These are phyloP conservation scores for Pseudocercospora fijiensis DNA, from an alignment of 2,329 filamentous ascomycete species.

Conservation along the genomic window DNA sequence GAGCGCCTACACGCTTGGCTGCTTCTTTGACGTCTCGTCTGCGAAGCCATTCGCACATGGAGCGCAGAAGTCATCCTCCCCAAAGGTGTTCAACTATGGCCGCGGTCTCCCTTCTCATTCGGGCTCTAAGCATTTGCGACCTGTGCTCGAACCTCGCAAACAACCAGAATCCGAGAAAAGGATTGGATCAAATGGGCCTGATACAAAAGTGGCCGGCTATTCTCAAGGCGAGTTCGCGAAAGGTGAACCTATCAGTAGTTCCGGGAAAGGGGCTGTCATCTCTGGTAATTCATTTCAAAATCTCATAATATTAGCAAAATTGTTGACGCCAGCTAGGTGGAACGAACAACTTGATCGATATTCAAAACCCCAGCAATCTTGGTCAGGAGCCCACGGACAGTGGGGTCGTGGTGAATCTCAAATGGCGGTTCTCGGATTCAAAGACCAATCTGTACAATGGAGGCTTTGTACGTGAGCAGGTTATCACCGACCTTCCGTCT, in stretches of 20 bases:
- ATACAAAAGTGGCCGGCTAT: conserved; percentile 27
- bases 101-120: conserved; percentile 10
- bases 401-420: conserved; percentile 65
- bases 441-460: conserved; percentile 62
- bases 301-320: neutral
- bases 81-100: conserved; percentile 9
- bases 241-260: conserved; percentile 57
- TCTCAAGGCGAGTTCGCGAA: conserved; percentile 43
- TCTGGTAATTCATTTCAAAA: conserved; percentile 47
- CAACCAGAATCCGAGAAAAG: neutral
- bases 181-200: conserved; percentile 12
- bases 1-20: neutral
- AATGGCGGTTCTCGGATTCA: conserved; percentile 66
- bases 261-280: conserved; percentile 59
- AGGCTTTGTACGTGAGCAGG: conserved; percentile 66
- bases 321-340: conserved; percentile 51
- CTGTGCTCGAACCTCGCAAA: neutral
- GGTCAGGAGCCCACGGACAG: conserved; percentile 62
- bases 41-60: neutral
- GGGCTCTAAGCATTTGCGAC: conserved; percentile 25
- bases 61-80: neutral
- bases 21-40: neutral
- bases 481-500: conserved; percentile 64
- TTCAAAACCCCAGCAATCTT: conserved; percentile 64
- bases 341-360: conserved; percentile 61